These are phyloP conservation scores for Aspergillus hancockii DNA, from an alignment of 495 filamentous ascomycete genomes.

Conservation along the genomic window DNA sequence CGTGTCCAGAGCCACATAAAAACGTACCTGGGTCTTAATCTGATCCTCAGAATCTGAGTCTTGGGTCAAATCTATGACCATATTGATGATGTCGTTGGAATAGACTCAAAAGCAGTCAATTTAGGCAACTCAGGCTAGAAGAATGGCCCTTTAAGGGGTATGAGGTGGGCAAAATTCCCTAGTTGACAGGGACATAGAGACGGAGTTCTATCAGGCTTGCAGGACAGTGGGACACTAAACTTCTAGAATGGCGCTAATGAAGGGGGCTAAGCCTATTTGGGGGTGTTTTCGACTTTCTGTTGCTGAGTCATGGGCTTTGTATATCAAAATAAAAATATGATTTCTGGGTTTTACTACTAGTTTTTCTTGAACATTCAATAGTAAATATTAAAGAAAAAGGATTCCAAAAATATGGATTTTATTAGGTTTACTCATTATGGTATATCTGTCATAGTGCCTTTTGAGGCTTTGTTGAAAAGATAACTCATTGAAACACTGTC, in stretches of 20 bases:
- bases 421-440: no score
- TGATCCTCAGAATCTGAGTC: slow-evolving; percentile 26
- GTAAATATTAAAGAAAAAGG: neutral
- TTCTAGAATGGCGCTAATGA: neutral
- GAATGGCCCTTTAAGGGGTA: neutral
- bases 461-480: neutral
- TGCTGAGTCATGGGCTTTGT: slow-evolving; percentile 9
- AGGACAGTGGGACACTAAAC: neutral
- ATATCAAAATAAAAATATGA: slow-evolving; percentile 2
- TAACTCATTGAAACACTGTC: neutral
- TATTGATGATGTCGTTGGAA: neutral
- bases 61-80: slow-evolving; percentile 27
- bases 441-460: no score
- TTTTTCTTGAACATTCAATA: no score
- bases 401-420: neutral
- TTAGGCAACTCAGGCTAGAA: neutral
- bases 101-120: neutral
- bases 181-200: neutral
- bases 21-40: neutral
- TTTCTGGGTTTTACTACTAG: no score
- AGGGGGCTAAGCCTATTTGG: slow-evolving; percentile 4
- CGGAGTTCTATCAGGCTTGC: neutral
- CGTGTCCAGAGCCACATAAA: neutral
- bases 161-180: neutral
- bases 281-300: neutral